Evolutionary conservation across 805 yeast species (phyloP).

Genomic region (Candida ortonii): DNA sequence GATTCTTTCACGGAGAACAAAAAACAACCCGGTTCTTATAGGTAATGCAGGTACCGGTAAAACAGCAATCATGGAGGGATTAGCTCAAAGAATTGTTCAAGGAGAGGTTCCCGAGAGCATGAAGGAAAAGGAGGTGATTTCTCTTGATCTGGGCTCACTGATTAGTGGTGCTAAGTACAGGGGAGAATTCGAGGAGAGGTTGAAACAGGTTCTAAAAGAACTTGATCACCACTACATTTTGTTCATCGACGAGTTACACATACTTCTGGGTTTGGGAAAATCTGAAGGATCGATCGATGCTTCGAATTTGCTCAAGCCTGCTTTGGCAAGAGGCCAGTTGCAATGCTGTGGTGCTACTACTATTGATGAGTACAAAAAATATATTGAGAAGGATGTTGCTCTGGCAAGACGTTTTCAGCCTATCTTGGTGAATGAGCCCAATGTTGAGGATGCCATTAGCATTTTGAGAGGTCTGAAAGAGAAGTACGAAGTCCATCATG

Average conservation of each 20-base stretch:
- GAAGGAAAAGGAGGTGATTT: slow-evolving; percentile 78
- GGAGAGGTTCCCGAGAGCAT: slow-evolving; percentile 94
- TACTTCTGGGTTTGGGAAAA: slow-evolving; percentile 86
- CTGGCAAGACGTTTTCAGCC: slow-evolving; percentile 92
- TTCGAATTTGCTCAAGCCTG: slow-evolving; percentile 88
- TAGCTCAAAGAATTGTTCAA: slow-evolving; percentile 87
- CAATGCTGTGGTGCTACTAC: slow-evolving; percentile 98
- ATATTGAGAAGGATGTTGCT: slow-evolving; percentile 95
- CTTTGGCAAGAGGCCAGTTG: slow-evolving; percentile 85
- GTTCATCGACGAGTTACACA: slow-evolving; percentile 88
- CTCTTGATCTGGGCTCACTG: slow-evolving; percentile 83
- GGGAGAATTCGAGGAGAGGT: slow-evolving; percentile 93
- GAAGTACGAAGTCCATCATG: slow-evolving; percentile 94
- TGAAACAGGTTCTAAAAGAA: slow-evolving; percentile 78
- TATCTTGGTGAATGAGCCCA: slow-evolving; percentile 80
- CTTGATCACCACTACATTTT: slow-evolving; percentile 75
- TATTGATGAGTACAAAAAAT: slow-evolving; percentile 85
- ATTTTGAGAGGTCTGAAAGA: slow-evolving; percentile 92
- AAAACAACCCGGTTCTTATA: slow-evolving; percentile 91
- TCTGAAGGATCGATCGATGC: slow-evolving; percentile 96
- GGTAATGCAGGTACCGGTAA: slow-evolving; percentile 99
- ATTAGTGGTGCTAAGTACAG: slow-evolving; percentile 94
- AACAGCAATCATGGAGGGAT: slow-evolving; percentile 94
- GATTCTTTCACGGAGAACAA: slow-evolving; percentile 86
- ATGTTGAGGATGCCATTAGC: slow-evolving; percentile 86